Conservation (phyloP, 306 rosid species). For the Mimosa pudica region DNA sequence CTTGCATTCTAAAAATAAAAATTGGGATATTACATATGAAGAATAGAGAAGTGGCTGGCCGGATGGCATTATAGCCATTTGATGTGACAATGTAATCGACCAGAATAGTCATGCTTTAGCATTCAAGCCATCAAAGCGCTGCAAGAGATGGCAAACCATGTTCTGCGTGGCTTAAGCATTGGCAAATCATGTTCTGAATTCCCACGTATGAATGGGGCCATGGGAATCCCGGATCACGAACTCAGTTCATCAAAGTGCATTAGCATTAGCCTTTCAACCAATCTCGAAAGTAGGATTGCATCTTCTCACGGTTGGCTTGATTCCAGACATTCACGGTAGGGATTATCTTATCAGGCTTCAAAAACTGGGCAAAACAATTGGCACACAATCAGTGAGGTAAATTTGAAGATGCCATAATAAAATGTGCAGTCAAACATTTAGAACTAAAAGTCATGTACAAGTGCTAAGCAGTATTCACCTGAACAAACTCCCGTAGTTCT, state of each 20-base stretch:
- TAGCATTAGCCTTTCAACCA: slow-evolving; percentile 47
- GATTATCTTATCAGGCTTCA: slow-evolving; percentile 57
- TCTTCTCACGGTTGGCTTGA: slow-evolving; percentile 57
- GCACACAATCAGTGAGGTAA: slow-evolving; percentile 6
- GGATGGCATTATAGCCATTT: slow-evolving; percentile 8
- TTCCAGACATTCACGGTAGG: slow-evolving; percentile 56
- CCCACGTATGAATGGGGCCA: slow-evolving; percentile 11
- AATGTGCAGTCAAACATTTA: slow-evolving; percentile 15
- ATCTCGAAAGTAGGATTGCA: slow-evolving; percentile 55
- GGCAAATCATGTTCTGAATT: slow-evolving; percentile 3
- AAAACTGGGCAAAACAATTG: slow-evolving; percentile 36
- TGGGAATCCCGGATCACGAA: background rate
- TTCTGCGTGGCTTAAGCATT: slow-evolving; percentile 3
- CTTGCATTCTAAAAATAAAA: no score
- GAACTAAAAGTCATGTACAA: background rate
- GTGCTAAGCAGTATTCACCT: slow-evolving; percentile 39
- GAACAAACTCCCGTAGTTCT: slow-evolving; percentile 57
- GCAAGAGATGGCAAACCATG: slow-evolving; percentile 15
- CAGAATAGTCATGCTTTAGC: background rate
- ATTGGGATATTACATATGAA: background rate
- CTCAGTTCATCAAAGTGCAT: slow-evolving; percentile 10
- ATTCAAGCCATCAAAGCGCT: background rate
- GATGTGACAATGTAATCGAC: slow-evolving; percentile 15
- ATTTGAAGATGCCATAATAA: background rate
- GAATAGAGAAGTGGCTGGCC: background rate